Evolutionary conservation across 179 eudicot species (phyloP).

Genomic region (Heliamphora pulchella): DNA sequence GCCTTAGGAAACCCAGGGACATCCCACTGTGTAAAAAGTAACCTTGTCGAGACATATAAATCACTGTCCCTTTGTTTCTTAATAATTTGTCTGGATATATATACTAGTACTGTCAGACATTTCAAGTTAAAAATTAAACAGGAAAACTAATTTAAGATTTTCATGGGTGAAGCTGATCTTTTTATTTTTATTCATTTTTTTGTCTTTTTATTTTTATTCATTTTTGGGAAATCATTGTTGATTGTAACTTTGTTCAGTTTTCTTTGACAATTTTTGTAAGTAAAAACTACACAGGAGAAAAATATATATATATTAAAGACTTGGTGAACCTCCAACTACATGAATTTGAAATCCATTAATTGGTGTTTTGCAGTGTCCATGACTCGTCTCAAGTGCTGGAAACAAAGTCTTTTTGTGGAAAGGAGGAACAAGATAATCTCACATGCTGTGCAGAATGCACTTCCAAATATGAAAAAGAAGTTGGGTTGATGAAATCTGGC

Average conservation of each 20-base stretch:
- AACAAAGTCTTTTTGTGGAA: slow-evolving; percentile 24
- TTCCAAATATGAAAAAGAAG: slow-evolving; percentile 46
- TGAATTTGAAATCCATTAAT: not conserved
- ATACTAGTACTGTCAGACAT: not conserved
- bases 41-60: slow-evolving; percentile 23
- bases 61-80: slow-evolving; percentile 13
- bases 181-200: too few relatives aligned
- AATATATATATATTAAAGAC: too few relatives aligned
- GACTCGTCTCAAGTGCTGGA: slow-evolving; percentile 31
- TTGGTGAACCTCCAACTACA: too few relatives aligned
- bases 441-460: slow-evolving; percentile 46
- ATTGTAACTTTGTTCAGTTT: too few relatives aligned
- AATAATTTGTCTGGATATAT: slow-evolving; percentile 18
- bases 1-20: too few relatives aligned
- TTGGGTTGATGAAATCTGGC: too few relatives aligned
- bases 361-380: slow-evolving; percentile 25
- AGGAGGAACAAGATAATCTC: slow-evolving; percentile 37
- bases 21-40: slow-evolving; percentile 16
- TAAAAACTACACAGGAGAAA: too few relatives aligned
- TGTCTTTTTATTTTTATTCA: too few relatives aligned
- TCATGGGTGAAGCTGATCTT: too few relatives aligned
- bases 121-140: not conserved
- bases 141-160: not conserved
- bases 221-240: too few relatives aligned
- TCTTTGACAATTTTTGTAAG: too few relatives aligned